A percentile compares a stretch with the other conserved stretches of the same genome.
Evolutionary conservation across 768 basidiomycete genomes (phyloP).

Genomic region (Tylopilus balloui): DNA sequence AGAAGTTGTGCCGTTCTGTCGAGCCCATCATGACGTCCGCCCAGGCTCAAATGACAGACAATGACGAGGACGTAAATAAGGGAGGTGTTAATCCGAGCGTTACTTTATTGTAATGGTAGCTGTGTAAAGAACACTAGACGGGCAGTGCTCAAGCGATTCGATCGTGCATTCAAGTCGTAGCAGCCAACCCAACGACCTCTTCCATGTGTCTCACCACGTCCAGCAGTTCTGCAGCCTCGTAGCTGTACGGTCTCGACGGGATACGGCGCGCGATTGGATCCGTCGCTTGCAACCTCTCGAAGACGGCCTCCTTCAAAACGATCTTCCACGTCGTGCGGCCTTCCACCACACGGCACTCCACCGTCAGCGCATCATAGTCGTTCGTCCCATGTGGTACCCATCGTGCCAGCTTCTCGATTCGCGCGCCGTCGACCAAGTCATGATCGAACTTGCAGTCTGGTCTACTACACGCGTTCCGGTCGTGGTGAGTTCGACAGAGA

Average conservation of each 20-base stretch:
- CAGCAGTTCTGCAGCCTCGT: slow-evolving; percentile 10
- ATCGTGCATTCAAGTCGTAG: background rate
- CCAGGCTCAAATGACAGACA: background rate
- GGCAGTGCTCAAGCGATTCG: too few relatives aligned
- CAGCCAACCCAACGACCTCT: slow-evolving; percentile 2
- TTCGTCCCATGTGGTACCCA: background rate
- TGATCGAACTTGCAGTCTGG: slow-evolving; percentile 17
- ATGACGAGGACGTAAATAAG: background rate
- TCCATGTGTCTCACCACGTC: slow-evolving; percentile 17
- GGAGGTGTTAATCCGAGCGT: too few relatives aligned
- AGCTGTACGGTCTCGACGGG: slow-evolving; percentile 13
- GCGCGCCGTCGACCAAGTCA: slow-evolving; percentile 11
- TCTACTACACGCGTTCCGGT: slow-evolving; percentile 4
- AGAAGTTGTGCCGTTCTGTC: slow-evolving; percentile 74
- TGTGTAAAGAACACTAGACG: too few relatives aligned
- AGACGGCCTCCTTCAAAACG: slow-evolving; percentile 10
- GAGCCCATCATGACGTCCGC: slow-evolving; percentile 16
- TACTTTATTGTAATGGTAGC: too few relatives aligned
- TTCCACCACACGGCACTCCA: slow-evolving; percentile 16
- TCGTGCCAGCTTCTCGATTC: slow-evolving; percentile 14
- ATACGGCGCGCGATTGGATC: slow-evolving; percentile 8
- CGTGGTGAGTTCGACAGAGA: slow-evolving; percentile 13
- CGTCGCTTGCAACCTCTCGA: slow-evolving; percentile 7
- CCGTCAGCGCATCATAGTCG: slow-evolving; percentile 11
- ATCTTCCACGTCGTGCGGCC: slow-evolving; percentile 13